Conservation (phyloP, 1,139 yeast species). For the Scheffersomyces illinoinensis region DNA sequence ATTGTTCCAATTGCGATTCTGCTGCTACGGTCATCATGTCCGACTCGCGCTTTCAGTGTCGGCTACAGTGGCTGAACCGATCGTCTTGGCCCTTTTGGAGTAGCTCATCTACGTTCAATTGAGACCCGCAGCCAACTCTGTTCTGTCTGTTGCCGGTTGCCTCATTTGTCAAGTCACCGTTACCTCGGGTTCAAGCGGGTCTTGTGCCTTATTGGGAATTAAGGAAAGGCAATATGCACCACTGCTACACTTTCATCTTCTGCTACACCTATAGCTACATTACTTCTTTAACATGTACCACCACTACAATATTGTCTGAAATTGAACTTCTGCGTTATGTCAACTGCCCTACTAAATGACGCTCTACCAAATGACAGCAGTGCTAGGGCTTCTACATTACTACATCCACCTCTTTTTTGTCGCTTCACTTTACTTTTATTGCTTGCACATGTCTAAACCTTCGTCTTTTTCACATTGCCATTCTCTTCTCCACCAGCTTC, state of each 20-base stretch:
- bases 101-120: background rate
- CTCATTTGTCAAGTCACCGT: background rate
- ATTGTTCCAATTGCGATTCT: too few species aligned
- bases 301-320: background rate
- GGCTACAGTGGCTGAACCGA: background rate
- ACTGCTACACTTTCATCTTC: background rate
- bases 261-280: too few species aligned
- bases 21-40: background rate
- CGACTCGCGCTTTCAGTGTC: background rate
- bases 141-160: background rate
- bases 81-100: background rate
- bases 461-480: slow-evolving; percentile 3
- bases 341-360: background rate
- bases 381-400: background rate
- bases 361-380: too few species aligned
- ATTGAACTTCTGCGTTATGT: background rate
- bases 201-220: background rate
- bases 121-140: background rate
- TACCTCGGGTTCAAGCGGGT: background rate
- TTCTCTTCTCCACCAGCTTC: slow-evolving; percentile 4
- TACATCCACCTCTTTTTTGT: background rate
- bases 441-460: background rate
- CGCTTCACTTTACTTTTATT: background rate
- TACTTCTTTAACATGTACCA: background rate
- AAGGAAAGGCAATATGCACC: background rate